These are phyloP conservation scores for Adansonia digitata DNA, from an alignment of 345 rosid genomes.

Conservation along the genomic window DNA sequence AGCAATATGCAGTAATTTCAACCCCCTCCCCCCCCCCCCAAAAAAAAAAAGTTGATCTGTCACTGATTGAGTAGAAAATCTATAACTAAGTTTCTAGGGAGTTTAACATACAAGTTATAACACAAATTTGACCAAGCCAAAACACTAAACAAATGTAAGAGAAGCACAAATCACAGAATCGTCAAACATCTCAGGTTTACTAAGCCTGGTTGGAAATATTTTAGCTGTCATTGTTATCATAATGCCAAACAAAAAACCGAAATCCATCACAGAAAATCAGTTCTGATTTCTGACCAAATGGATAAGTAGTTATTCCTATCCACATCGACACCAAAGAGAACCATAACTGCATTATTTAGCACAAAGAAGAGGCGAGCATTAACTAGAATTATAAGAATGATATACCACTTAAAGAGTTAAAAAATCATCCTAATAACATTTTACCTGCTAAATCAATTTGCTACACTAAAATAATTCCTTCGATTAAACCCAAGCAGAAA, in stretches of 20 bases:
- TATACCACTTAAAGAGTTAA: too few relatives aligned
- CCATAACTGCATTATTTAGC: background rate
- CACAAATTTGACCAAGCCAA: background rate
- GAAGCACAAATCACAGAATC: background rate
- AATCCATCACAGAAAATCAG: background rate
- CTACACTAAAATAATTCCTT: too few relatives aligned
- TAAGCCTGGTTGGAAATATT: too few relatives aligned
- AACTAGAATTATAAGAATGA: too few relatives aligned
- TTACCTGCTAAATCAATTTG: too few relatives aligned
- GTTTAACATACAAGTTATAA: background rate
- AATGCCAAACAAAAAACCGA: background rate
- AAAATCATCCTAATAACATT: too few relatives aligned
- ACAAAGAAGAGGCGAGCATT: too few relatives aligned
- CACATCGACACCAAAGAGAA: background rate
- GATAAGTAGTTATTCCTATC: background rate
- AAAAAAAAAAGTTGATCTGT: background rate
- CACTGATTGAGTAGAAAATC: background rate
- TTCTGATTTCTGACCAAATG: too few relatives aligned
- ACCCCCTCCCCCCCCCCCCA: too few relatives aligned
- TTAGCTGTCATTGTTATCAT: background rate
- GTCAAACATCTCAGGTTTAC: background rate
- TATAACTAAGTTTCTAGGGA: background rate
- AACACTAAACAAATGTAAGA: background rate
- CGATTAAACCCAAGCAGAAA: too few relatives aligned
- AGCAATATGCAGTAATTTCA: background rate